Evolutionary conservation across 2,329 filamentous ascomycete species (phyloP), one percentile per base, ranked within the genome.

Genomic region (Fusarium abutilonis): DNA sequence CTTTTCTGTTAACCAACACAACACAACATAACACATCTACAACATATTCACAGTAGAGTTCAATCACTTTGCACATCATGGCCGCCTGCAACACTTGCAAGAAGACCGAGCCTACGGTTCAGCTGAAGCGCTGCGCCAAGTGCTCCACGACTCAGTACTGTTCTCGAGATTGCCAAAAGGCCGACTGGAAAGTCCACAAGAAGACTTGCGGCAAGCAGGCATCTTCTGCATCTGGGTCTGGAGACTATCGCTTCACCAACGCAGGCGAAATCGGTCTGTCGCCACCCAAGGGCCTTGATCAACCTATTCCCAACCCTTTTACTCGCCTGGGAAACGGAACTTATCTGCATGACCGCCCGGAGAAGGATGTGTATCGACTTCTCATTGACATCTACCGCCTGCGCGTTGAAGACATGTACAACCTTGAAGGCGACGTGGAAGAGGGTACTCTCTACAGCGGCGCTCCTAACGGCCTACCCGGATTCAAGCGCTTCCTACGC

Each of bases 111-210:
- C 65, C 70, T 0, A 57, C 70, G 15, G 68, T 73, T 11, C 55
- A 48, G 13, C 68, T 78, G 38, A 78, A 76, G 57, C 59, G 70
- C 46, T 84, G 82, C 67, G 76, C 78, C n/a, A 80, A 78, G 61
- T 84, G 82, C 76, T 74, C 73, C n/a, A 62, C 62, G 0, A 74
- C 76, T 0, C 72, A 63, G 23, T 86, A 86, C 72, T 86, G 83
- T 75, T 81, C 80, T 38, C 74, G 74, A 21, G 76, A 79, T 32
- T 86, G 83, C 72, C 79, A 85, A 68, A 82, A 79, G 60, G 67
- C 70, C 2, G 76, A 85, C 66, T 86, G 80, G 80, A 81, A 81
- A 61, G 23, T 14, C 3, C 82, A 86, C 70, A 81, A 81, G 64
- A 77, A 76, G 55, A 58, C 68, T 9, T 84, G 81, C 70, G 67